A percentile compares a stretch with the other conserved stretches of the same genome.
Evolutionary conservation across 352 stramenopile genomes (phyloP).

Genomic region (Phytophthora lateralis): DNA sequence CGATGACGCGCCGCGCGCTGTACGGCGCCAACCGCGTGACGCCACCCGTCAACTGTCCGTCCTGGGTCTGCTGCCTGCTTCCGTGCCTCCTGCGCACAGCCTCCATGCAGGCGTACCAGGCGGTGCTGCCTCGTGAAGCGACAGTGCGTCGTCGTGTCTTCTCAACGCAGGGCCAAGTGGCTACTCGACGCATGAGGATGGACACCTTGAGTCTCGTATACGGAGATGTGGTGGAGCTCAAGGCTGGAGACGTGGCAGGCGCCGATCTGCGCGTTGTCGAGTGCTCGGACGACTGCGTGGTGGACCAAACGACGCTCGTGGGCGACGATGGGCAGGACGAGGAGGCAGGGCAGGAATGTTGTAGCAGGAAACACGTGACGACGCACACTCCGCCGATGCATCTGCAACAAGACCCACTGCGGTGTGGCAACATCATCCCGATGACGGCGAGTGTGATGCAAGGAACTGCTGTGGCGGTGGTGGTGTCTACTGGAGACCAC

Average conservation of each 20-base stretch:
- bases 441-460: conserved; percentile 67
- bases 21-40: conserved; percentile 91
- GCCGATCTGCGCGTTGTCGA: conserved; percentile 88
- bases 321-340: conserved; percentile 36
- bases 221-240: conserved; percentile 93
- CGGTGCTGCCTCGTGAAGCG: conserved; percentile 86
- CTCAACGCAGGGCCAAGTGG: conserved; percentile 25
- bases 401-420: conserved; percentile 39
- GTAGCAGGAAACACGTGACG: conserved; percentile 44
- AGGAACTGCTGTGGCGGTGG: conserved; percentile 62
- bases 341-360: conserved; percentile 27
- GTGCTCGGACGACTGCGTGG: conserved; percentile 77
- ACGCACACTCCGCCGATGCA: conserved; percentile 23
- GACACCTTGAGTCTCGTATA: conserved; percentile 90
- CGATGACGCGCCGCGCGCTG: conserved; percentile 63
- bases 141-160: conserved; percentile 74
- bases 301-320: conserved; percentile 63
- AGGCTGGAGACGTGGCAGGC: conserved; percentile 87
- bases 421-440: conserved; percentile 69
- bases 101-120: conserved; percentile 91
- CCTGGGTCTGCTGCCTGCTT: conserved; percentile 94
- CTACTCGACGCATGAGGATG: conserved; percentile 87
- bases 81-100: conserved; percentile 92
- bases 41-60: conserved; percentile 92
- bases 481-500: conserved; percentile 74